Conservation (phyloP, 768 basidiomycete species). For the Xerocomellus dryophilus region DNA sequence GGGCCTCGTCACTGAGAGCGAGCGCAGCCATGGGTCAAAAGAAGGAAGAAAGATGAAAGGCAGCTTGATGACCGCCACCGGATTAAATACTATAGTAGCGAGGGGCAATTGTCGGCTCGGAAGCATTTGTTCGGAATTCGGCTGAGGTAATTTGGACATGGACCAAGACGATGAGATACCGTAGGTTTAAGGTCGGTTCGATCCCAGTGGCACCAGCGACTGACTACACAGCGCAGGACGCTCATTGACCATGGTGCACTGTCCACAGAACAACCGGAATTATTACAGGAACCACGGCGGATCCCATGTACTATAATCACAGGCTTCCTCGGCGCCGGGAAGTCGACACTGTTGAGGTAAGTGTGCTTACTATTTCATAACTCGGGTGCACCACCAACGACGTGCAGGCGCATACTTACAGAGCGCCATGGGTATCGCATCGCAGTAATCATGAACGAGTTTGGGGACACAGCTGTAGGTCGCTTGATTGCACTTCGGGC, state of each 20-base stretch:
- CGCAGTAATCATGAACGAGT: slow-evolving; percentile 98
- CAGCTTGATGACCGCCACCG: background rate
- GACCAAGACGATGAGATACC: slow-evolving; percentile 61
- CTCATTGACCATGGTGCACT: slow-evolving; percentile 31
- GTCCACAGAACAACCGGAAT: background rate
- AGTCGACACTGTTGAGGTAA: slow-evolving; percentile 85
- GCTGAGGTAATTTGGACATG: slow-evolving; percentile 31
- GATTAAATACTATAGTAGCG: background rate
- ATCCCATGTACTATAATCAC: slow-evolving; percentile 94
- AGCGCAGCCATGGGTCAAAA: slow-evolving; percentile 18
- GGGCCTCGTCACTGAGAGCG: slow-evolving; percentile 35
- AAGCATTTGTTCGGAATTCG: slow-evolving; percentile 27
- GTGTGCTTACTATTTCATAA: background rate
- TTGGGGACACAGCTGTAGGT: slow-evolving; percentile 89
- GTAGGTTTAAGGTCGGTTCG: slow-evolving; percentile 35
- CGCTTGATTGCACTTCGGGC: background rate
- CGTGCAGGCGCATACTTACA: slow-evolving; percentile 75
- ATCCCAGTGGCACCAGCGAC: background rate
- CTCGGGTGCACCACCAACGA: background rate
- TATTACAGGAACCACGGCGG: slow-evolving; percentile 24
- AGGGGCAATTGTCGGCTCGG: slow-evolving; percentile 16
- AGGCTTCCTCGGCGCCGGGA: slow-evolving; percentile 93
- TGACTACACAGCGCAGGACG: slow-evolving; percentile 18
- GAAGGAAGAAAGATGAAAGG: background rate
- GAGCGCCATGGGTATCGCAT: slow-evolving; percentile 94